These are phyloP conservation scores for Saccharomyces hybrid DNA, from an alignment of 1,139 yeast genomes.

Conservation along the genomic window DNA sequence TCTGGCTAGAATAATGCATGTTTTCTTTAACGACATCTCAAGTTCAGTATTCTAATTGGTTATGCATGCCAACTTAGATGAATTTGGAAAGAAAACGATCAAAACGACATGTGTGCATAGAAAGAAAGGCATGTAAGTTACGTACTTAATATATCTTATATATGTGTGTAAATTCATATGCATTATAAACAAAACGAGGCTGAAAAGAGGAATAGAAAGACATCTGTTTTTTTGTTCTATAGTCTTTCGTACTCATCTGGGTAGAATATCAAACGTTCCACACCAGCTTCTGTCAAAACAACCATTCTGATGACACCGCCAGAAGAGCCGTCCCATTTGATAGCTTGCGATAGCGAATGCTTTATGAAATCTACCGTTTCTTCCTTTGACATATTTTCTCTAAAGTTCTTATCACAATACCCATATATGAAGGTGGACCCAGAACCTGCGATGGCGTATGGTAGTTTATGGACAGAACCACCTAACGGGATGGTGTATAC, in stretches of 20 bases:
- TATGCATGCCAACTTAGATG: too few species aligned
- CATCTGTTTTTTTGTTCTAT: conserved; percentile 8
- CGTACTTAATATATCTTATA: too few species aligned
- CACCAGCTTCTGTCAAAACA: conserved; percentile 71
- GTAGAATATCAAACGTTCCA: conserved; percentile 80
- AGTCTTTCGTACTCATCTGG: conserved; percentile 61
- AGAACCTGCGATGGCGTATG: conserved; percentile 94
- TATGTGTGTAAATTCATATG: too few species aligned
- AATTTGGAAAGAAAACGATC: too few species aligned
- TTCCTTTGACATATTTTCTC: conserved; percentile 69
- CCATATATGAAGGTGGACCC: conserved; percentile 97
- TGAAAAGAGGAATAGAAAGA: too few species aligned
- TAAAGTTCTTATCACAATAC: conserved; percentile 84
- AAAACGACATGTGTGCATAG: too few species aligned
- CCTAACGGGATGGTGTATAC: conserved; percentile 93
- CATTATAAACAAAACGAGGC: too few species aligned
- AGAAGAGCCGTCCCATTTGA: conserved; percentile 97
- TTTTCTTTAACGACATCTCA: too few species aligned
- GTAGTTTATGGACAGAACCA: conserved; percentile 88
- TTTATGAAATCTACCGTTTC: conserved; percentile 78
- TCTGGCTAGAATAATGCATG: too few species aligned
- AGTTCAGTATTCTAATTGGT: too few species aligned
- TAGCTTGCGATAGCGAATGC: conserved; percentile 79
- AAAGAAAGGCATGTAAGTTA: too few species aligned
- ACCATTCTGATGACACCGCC: conserved; percentile 99